phyloP scores from a whole-genome alignment of 2,329 filamentous ascomycete species.

The Aspergillus costaricaensis region DNA sequence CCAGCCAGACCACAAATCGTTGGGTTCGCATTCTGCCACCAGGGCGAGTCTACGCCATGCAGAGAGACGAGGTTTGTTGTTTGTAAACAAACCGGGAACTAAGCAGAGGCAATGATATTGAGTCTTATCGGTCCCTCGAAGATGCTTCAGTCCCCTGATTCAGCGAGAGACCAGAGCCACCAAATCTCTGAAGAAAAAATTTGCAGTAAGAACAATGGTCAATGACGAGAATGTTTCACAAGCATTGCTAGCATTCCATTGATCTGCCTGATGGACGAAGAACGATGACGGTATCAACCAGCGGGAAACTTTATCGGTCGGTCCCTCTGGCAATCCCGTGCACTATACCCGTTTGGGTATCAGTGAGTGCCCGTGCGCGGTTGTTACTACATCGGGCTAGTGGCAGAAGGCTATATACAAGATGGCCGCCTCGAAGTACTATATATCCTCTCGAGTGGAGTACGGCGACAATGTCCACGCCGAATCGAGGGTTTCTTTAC shows the following conservation, averaged over 20 bases:
- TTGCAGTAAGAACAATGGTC: not conserved
- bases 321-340: slow-evolving; percentile 8
- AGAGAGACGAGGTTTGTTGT: not conserved
- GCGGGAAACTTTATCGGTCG: not conserved
- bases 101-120: not conserved
- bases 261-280: not conserved
- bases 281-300: not conserved
- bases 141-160: not conserved
- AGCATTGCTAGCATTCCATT: not conserved
- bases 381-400: no score
- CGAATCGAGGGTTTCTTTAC: no score
- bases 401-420: no score
- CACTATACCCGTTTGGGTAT: not conserved
- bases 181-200: not conserved
- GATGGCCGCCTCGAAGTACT: no score
- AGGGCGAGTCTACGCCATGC: slow-evolving; percentile 16
- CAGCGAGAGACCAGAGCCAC: not conserved
- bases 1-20: slow-evolving; percentile 37
- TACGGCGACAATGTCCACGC: no score
- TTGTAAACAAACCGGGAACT: slow-evolving; percentile 2
- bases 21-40: slow-evolving; percentile 43
- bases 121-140: not conserved
- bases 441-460: no score
- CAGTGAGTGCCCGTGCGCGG: not conserved
- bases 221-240: not conserved